Evolutionary conservation across 495 filamentous ascomycete genomes (phyloP), one percentile per base, ranked within the genome.

Genomic region (Trichoderma reesei): DNA sequence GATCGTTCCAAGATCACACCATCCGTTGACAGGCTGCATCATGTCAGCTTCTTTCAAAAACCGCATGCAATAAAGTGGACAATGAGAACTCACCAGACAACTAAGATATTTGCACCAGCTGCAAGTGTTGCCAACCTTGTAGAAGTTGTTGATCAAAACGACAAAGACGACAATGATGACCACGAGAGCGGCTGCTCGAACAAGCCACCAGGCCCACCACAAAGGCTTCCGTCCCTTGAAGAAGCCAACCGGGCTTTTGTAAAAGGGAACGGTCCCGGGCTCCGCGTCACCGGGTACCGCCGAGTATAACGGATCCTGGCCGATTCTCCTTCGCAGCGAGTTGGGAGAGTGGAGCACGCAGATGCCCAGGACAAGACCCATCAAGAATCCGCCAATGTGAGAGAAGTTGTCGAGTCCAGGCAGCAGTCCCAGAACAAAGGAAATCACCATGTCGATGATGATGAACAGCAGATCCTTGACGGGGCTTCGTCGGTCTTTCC

Each of bases 131-230:
- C 82, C 80, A 68, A 87, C 85, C 64, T 82, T 85, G 75, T 97
- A 98, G 72, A 98, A 98, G 75, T 96, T 90, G 63, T 90, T 84
- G 48, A 97, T 75, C 54, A 98, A 76, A 44, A 96, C 72, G 68
- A 96, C 90, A 69, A 97, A 94, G 5, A 86, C 86, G 61, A 96
- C 79, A 5, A 94, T 72, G 3, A 91, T 86, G 14, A 84, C 84
- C 8, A 95, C 83, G 63, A 98, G 75, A n/a, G 88, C 88, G 7
- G 82, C 91, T 9, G 84, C 89, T 10, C 94, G 81, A 14, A 96
- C 82, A 31, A 97, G 74, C 94, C 94, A 98, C 92, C 95, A 98
- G 10, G 77, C 88, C 94, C 94, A 98, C 94, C 94, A 98, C 1
- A 95, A 76, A 33, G 90, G 88, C 73, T 93, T 96, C 5, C 94